phyloP scores from a whole-genome alignment of 2,329 filamentous ascomycete species.

The Sphaerulina musiva region DNA sequence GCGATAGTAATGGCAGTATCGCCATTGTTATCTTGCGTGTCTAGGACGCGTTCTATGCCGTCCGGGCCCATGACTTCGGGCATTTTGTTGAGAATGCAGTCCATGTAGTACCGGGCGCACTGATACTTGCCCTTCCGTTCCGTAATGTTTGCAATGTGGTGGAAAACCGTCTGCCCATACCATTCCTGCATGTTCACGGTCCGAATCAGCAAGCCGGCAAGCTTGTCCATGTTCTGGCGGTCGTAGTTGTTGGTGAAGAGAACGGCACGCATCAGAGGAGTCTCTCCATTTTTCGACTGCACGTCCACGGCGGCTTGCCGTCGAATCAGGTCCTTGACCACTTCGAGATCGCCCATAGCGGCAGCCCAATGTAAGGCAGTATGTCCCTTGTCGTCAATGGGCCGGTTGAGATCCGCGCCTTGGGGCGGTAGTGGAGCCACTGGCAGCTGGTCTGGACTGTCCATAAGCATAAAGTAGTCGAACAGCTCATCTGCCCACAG shows the following conservation, averaged over 20 bases:
- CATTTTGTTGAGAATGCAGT: constrained; percentile 81
- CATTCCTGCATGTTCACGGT: constrained; percentile 76
- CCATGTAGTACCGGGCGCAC: constrained; percentile 87
- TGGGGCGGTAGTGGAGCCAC: constrained; percentile 69
- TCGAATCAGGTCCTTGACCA: constrained; percentile 78
- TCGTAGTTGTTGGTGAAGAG: constrained; percentile 97
- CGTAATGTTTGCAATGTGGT: constrained; percentile 87
- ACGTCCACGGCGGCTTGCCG: constrained; percentile 70
- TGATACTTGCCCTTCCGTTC: constrained; percentile 78
- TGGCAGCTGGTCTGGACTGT: constrained; percentile 55
- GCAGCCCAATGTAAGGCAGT: constrained; percentile 95
- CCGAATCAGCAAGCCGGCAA: constrained; percentile 75
- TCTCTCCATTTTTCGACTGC: constrained; percentile 62
- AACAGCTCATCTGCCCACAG: constrained; percentile 88
- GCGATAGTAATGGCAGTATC: constrained; percentile 88
- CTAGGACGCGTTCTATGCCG: constrained; percentile 70
- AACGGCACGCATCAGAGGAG: constrained; percentile 87
- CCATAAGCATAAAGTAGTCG: constrained; percentile 80
- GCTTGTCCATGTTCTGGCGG: constrained; percentile 78
- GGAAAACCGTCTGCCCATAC: constrained; percentile 80
- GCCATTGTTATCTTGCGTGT: constrained; percentile 75
- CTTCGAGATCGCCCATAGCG: constrained; percentile 91
- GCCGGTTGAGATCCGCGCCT: constrained; percentile 80
- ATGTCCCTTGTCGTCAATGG: constrained; percentile 89
- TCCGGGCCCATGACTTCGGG: constrained; percentile 68